Percentiles rank a stretch among this genome's conserved stretches.
Conservation (phyloP, 1,284 basidiomycete genomes). For the Leccinum fuscescens region DNA sequence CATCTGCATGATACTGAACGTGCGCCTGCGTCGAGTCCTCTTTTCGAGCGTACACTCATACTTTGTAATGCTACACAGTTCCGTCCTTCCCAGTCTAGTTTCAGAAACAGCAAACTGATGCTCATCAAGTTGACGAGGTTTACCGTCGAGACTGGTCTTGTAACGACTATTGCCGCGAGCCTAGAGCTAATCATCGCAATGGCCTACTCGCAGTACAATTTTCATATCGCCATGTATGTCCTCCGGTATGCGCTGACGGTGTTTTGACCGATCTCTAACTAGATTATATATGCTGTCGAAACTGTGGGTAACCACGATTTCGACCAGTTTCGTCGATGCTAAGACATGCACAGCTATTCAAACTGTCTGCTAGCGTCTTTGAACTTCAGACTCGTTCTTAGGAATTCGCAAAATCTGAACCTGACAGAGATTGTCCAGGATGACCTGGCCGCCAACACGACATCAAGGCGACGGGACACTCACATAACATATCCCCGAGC, state of each 20-base stretch:
- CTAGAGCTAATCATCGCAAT: background rate
- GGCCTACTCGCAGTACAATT: background rate
- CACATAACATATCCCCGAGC: background rate
- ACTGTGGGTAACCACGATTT: constrained; percentile 2
- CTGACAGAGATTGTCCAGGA: background rate
- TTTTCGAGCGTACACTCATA: background rate
- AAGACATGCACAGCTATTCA: constrained; percentile 9
- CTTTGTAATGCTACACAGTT: background rate
- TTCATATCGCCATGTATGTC: constrained; percentile 15
- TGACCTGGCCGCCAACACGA: background rate
- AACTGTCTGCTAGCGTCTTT: constrained; percentile 12
- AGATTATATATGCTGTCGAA: constrained; percentile 15
- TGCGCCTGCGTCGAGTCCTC: background rate
- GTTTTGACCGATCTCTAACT: background rate
- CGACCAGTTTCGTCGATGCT: no score
- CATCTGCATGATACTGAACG: background rate
- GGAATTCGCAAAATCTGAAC: background rate
- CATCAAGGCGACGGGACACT: background rate
- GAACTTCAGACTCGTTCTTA: constrained; percentile 7
- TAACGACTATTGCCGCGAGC: no score
- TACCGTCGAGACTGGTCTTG: no score
- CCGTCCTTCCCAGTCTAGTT: background rate
- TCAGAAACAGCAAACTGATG: background rate
- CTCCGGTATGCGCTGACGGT: background rate
- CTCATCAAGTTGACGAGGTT: no score